phyloP scores from a whole-genome alignment of 2,329 filamentous ascomycete genomes.

The Intubia oerlemansii region DNA sequence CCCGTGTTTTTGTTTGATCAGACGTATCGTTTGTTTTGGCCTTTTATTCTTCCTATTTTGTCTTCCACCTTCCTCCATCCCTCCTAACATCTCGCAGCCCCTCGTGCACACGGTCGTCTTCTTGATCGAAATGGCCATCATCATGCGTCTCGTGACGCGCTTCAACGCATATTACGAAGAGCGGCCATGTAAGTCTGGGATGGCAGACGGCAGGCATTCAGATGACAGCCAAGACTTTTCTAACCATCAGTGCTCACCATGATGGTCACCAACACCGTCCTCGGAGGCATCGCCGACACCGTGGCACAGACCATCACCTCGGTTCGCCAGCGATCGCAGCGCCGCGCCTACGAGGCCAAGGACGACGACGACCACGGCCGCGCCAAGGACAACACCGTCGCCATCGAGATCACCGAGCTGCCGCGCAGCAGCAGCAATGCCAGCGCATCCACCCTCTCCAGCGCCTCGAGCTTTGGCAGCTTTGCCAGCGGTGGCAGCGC shows the following conservation, averaged over 20 bases:
- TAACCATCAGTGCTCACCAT: conserved; percentile 59
- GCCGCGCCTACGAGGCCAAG: conserved; percentile 33
- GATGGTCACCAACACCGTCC: conserved; percentile 95
- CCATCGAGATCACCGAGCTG: conserved; percentile 41
- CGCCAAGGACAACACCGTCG: conserved; percentile 19
- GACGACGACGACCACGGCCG: conserved; percentile 15
- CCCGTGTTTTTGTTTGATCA: no score
- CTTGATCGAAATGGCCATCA: conserved; percentile 70
- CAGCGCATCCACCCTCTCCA: background rate
- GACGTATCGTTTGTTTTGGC: no score
- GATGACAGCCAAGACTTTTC: background rate
- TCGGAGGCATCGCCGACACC: conserved; percentile 90
- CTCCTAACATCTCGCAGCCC: conserved; percentile 45
- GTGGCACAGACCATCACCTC: conserved; percentile 85
- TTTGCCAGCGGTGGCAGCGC: background rate
- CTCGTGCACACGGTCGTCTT: conserved; percentile 70
- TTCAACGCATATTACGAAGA: conserved; percentile 92
- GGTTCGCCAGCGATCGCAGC: conserved; percentile 44
- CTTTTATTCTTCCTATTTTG: no score
- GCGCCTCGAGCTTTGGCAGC: background rate
- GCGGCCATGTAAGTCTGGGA: conserved; percentile 51
- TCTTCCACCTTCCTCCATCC: background rate
- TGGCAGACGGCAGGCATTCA: no score
- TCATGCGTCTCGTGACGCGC: conserved; percentile 60
- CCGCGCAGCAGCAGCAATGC: background rate